These are phyloP conservation scores for Pilobolus umbonatus DNA, from an alignment of 192 early-diverging fungal species.

Conservation along the genomic window DNA sequence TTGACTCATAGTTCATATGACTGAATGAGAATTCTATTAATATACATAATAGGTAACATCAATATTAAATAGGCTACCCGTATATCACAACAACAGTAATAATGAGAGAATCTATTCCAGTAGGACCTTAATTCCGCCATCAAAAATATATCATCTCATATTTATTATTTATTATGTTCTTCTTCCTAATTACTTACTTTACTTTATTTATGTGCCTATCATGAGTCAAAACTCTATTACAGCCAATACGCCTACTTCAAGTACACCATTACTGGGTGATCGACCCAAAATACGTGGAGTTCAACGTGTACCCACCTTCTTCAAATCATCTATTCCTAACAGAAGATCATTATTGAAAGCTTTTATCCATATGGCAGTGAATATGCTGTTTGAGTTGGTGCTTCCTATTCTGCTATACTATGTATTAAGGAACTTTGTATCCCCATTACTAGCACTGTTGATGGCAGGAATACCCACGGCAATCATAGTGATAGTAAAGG, in stretches of 20 bases:
- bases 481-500: conserved; percentile 24
- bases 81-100: too few relatives aligned
- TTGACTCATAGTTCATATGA: too few relatives aligned
- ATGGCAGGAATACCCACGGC: conserved; percentile 40
- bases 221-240: conserved; percentile 2
- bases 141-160: too few relatives aligned
- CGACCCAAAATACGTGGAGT: conserved; percentile 3
- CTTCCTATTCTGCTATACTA: conserved; percentile 32
- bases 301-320: conserved; percentile 27
- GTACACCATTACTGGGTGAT: conserved; percentile 8
- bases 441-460: conserved; percentile 27
- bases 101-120: too few relatives aligned
- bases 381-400: conserved; percentile 28
- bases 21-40: too few relatives aligned
- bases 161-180: too few relatives aligned
- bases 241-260: not conserved
- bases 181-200: too few relatives aligned
- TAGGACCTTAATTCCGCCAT: too few relatives aligned
- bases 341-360: conserved; percentile 24
- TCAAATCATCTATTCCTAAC: conserved; percentile 24
- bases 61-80: too few relatives aligned
- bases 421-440: conserved; percentile 24
- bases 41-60: too few relatives aligned
- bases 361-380: conserved; percentile 20
- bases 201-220: too few relatives aligned